Percentiles rank a stretch among this genome's conserved stretches.
phyloP scores from a whole-genome alignment of 768 basidiomycete species.

The Leccinum subtestaceum region DNA sequence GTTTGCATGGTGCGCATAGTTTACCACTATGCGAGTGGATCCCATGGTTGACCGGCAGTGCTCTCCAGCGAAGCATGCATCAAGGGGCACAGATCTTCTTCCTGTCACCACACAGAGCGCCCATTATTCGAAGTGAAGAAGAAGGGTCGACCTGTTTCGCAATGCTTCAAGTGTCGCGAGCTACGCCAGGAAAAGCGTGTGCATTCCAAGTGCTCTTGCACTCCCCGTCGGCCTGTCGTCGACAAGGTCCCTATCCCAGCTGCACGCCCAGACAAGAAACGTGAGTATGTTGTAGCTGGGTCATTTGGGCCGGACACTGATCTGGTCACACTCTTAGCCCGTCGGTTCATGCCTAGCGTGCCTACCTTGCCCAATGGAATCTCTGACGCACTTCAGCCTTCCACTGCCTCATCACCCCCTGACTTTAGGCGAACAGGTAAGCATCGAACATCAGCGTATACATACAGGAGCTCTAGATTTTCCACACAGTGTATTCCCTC shows the following conservation, averaged over 20 bases:
- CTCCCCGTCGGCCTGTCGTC: conserved; percentile 34
- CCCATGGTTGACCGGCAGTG: conserved; percentile 10
- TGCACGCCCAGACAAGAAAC: conserved; percentile 32
- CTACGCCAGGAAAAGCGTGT: conserved; percentile 76
- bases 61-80: conserved; percentile 80
- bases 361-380: conserved; percentile 76
- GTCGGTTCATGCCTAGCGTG: conserved; percentile 65
- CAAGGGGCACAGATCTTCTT: conserved; percentile 90
- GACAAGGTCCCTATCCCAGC: conserved; percentile 34
- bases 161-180: conserved; percentile 83
- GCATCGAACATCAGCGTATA: background rate
- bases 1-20: conserved; percentile 62
- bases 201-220: conserved; percentile 81
- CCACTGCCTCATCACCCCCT: conserved; percentile 30
- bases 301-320: conserved; percentile 16
- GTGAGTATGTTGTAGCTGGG: conserved; percentile 18
- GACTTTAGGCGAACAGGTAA: conserved; percentile 53
- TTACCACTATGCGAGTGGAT: background rate
- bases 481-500: conserved; percentile 54
- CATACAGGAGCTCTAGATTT: background rate
- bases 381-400: conserved; percentile 45
- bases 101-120: conserved; percentile 81
- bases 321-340: conserved; percentile 40
- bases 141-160: conserved; percentile 89
- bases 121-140: conserved; percentile 93